Evolutionary conservation across 306 rosid species (phyloP), one percentile per base, ranked within the genome.

Genomic region (Corylus avellana): DNA sequence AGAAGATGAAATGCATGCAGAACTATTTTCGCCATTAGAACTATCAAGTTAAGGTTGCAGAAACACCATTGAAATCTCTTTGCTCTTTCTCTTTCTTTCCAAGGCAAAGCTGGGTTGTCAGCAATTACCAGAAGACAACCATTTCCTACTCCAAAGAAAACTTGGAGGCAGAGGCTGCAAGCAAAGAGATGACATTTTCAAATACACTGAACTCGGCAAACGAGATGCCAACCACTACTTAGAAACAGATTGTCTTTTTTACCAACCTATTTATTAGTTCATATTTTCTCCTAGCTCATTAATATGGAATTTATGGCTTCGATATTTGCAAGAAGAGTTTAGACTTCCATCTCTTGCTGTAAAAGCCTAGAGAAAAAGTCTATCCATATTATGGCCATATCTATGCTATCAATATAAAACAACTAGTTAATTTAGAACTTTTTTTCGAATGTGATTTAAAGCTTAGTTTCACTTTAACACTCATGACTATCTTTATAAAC

Each of bases 21-120:
- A 76, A 77, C 67, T 81, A 79, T 63, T 58, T 81, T 86, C 22
- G 81, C 92, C 93, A 88, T 85, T n/a, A 54, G 32, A 27, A 75
- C 32, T 18, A 71, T 12, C 27, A 53, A 14, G 6, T 22, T 12
- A 4, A 13, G 37, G 81, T 4, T 17, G 51, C n/a, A 64, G 62
- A 32, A 42, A 77, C 79, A 73, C 70, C 12, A 48, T 48, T 9
- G 50, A 73, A 72, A 35, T 72, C 16, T 59, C n/a, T 53, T 72
- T 56, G 39, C 51, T 72, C 70, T 78, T 44, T 63, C 47, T 64
- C 20, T 63, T 29, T 32, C 16, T 63, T 13, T 63, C 6, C 72
- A 8, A 49, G 39, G 50, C 1, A 39, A 7, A 17, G 49, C 47
- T 5, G 69, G 44, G n/a, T 29, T 32, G 13, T 63, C 37, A 17